phyloP scores from a whole-genome alignment of 345 rosid genomes.

The Hypericum perforatum region DNA sequence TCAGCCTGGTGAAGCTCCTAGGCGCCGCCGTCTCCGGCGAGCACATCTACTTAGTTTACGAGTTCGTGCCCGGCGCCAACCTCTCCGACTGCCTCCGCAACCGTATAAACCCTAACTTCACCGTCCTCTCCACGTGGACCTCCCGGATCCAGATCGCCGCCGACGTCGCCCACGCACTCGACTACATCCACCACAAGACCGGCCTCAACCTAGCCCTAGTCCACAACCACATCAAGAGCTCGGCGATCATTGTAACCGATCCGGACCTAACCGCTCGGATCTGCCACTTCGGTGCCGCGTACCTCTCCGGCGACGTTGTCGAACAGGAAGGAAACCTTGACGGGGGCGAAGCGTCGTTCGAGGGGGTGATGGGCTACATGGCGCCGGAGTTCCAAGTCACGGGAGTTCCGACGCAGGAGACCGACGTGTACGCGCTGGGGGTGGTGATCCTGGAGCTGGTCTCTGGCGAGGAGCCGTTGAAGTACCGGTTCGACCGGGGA shows the following conservation, averaged over 20 bases:
- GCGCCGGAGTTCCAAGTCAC: conserved; percentile 56
- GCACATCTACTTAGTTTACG: conserved; percentile 64
- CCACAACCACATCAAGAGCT: conserved; percentile 69
- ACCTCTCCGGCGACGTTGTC: conserved; percentile 58
- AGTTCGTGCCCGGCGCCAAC: conserved; percentile 48
- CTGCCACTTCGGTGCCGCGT: conserved; percentile 81
- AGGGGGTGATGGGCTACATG: conserved; percentile 80
- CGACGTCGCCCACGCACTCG: conserved; percentile 75
- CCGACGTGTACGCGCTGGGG: conserved; percentile 76
- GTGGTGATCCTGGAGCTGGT: conserved; percentile 69
- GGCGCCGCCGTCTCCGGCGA: conserved; percentile 70
- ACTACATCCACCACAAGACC: conserved; percentile 70
- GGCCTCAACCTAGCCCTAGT: conserved; percentile 55
- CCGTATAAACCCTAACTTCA: conserved; percentile 48
- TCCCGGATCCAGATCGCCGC: conserved; percentile 81
- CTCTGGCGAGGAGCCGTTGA: conserved; percentile 69
- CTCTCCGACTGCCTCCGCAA: conserved; percentile 64
- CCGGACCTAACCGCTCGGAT: conserved; percentile 54
- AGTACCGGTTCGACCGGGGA: conserved; percentile 38
- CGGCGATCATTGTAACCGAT: conserved; percentile 56
- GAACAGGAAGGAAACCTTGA: conserved; percentile 22
- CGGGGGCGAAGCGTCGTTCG: conserved; percentile 31
- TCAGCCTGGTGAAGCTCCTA: conserved; percentile 49
- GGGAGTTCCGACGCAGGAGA: conserved; percentile 56
- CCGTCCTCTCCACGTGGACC: conserved; percentile 61